Evolutionary conservation across 805 yeast species (phyloP), one percentile per base, ranked within the genome.

Genomic region (Geotrichum ghanense): DNA sequence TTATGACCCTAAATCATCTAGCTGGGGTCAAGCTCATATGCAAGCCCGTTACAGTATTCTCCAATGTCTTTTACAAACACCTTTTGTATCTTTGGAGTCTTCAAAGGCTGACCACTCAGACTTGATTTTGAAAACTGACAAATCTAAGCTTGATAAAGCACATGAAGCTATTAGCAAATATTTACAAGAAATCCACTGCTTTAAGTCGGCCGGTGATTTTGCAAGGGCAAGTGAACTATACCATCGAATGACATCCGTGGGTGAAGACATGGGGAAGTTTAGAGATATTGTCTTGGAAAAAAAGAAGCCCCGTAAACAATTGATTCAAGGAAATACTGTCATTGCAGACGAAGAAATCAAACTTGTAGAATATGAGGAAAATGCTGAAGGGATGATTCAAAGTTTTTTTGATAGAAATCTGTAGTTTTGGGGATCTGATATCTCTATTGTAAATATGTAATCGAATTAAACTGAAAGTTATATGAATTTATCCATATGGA

Each of bases 11-110:
- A 64, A 65, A 41, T 73, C 85, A 22, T 68, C 70, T 49, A 86
- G 85, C 65, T 87, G 95, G 95, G 95, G 95, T 24, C 96, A 87
- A 67, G 80, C 96, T 12, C 96, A 87, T 62, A 85, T 86, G 87
- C 95, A 86, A 67, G 95, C 95, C 3, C 73, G 96, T 63, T 87
- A 74, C 65, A 84, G 90, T 26, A 86, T 87, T 54, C 72, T 84
- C 73, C 83, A 83, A 67, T 74, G 81, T 14, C 79, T 84, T 60
- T 65, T 83, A 56, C 71, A 78, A 46, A 80, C 87, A 0, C 73
- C 68, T n/a, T 80, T 86, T 34, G 79, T 79, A 22, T 66, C 68
- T 42, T 65, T 87, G 44, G 71, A 70, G 34, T 68, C 72, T 55
- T 58, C 73, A 10, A 68, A 73, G 50, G 64, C 63, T 3, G 72